phyloP scores from a whole-genome alignment of 179 eudicot genomes.

The Drosera spatulata region DNA sequence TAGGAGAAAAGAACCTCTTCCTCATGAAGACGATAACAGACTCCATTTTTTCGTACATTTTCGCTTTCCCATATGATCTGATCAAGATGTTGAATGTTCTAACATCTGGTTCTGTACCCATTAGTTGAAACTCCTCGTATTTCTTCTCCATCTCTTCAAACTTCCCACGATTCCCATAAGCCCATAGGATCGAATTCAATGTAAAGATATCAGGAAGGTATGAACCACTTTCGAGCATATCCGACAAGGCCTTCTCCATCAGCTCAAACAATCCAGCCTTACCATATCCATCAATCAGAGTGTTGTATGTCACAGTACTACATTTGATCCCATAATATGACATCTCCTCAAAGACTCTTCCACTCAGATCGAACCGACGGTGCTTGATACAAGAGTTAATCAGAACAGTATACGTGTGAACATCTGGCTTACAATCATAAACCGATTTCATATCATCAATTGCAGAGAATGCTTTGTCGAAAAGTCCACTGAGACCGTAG shows the following conservation, averaged over 20 bases:
- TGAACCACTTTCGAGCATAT: conserved; percentile 56
- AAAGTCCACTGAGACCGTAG: conserved; percentile 55
- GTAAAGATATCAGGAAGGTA: conserved; percentile 83
- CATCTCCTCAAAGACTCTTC: conserved; percentile 54
- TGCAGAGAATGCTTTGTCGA: conserved; percentile 54
- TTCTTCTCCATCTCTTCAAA: conserved; percentile 76
- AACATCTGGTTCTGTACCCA: conserved; percentile 73
- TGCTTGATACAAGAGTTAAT: conserved; percentile 56
- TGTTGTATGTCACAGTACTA: conserved; percentile 62
- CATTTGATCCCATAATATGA: conserved; percentile 49
- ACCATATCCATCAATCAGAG: conserved; percentile 86
- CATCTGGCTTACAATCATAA: conserved; percentile 73
- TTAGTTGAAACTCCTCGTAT: conserved; percentile 74
- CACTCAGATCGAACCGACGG: conserved; percentile 45
- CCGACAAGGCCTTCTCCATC: conserved; percentile 57
- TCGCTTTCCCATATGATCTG: conserved; percentile 70
- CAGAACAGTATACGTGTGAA: conserved; percentile 60
- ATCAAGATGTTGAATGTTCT: conserved; percentile 76
- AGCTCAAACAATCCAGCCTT: conserved; percentile 52
- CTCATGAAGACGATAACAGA: conserved; percentile 61
- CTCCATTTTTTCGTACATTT: conserved; percentile 56
- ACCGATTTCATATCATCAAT: conserved; percentile 61
- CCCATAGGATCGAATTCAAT: conserved; percentile 63
- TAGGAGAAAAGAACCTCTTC: conserved; percentile 60
- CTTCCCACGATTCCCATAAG: conserved; percentile 57